phyloP scores from a whole-genome alignment of 2,329 filamentous ascomycete species.

The Aspergillus novofumigatus region DNA sequence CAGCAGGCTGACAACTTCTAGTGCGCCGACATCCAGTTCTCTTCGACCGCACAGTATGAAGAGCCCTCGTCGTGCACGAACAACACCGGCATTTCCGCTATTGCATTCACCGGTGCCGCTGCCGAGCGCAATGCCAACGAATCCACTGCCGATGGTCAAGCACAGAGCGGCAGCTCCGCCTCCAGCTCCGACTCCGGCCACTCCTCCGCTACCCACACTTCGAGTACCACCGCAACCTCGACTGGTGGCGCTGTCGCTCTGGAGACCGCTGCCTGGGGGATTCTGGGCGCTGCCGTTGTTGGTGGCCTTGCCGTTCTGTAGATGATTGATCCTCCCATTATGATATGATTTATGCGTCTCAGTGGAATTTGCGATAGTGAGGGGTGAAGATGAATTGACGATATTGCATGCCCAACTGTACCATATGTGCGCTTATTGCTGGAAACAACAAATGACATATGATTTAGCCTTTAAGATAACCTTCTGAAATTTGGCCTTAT shows the following conservation, averaged over 20 bases:
- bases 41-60: conserved; percentile 44
- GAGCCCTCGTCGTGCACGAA: conserved; percentile 53
- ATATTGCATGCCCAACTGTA: background rate
- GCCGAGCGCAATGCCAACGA: conserved; percentile 44
- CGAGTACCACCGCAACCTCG: conserved; percentile 16
- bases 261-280: conserved; percentile 35
- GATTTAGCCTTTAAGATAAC: background rate
- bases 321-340: background rate
- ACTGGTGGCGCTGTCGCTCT: conserved; percentile 27
- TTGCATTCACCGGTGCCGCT: conserved; percentile 36
- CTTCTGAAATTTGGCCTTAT: background rate
- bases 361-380: background rate
- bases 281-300: conserved; percentile 31
- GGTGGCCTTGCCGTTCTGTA: conserved; percentile 32
- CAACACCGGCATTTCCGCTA: conserved; percentile 51
- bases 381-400: background rate
- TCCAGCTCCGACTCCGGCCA: conserved; percentile 1
- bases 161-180: conserved; percentile 24
- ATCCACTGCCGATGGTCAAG: conserved; percentile 31
- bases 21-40: conserved; percentile 73
- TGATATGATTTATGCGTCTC: background rate
- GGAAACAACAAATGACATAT: background rate
- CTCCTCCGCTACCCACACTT: conserved; percentile 3
- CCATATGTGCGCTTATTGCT: background rate
- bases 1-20: conserved; percentile 24